A percentile compares a stretch with the other conserved stretches of the same genome.
phyloP scores from a whole-genome alignment of 805 yeast species.

The Pichia manshurica region DNA sequence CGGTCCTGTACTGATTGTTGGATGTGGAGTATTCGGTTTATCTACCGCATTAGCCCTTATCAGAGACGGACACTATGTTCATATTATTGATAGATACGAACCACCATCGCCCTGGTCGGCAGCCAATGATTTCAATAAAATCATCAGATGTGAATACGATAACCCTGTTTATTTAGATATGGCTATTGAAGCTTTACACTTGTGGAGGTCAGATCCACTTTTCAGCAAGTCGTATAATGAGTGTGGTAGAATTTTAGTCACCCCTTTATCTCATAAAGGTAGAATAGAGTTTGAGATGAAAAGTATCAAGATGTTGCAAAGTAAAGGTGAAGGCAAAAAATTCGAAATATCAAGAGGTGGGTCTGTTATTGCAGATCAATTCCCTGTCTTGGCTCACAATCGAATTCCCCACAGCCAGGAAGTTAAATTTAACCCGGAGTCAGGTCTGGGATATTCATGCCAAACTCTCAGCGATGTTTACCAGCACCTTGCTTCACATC shows the following conservation, averaged over 20 bases:
- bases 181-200: slow-evolving; percentile 38
- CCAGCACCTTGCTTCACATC: slow-evolving; percentile 17
- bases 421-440: slow-evolving; percentile 33
- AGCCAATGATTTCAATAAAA: slow-evolving; percentile 43
- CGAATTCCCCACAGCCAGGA: slow-evolving; percentile 13
- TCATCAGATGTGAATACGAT: slow-evolving; percentile 42
- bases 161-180: slow-evolving; percentile 36
- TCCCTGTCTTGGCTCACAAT: slow-evolving; percentile 16
- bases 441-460: slow-evolving; percentile 38
- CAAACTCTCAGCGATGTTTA: slow-evolving; percentile 32
- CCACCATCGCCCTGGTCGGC: slow-evolving; percentile 45
- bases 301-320: slow-evolving; percentile 30
- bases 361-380: slow-evolving; percentile 22
- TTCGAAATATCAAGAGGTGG: slow-evolving; percentile 28
- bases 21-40: slow-evolving; percentile 42
- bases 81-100: slow-evolving; percentile 34
- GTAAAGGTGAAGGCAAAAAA: slow-evolving; percentile 22
- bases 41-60: slow-evolving; percentile 36
- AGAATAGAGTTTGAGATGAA: slow-evolving; percentile 33
- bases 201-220: slow-evolving; percentile 33
- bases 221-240: slow-evolving; percentile 31
- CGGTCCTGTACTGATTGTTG: slow-evolving; percentile 19
- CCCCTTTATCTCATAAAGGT: slow-evolving; percentile 29
- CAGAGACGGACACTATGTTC: slow-evolving; percentile 23
- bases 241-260: slow-evolving; percentile 37